A percentile compares a stretch with the other conserved stretches of the same genome.
phyloP scores from a whole-genome alignment of 352 stramenopile genomes.

The Phytophthora quininea region DNA sequence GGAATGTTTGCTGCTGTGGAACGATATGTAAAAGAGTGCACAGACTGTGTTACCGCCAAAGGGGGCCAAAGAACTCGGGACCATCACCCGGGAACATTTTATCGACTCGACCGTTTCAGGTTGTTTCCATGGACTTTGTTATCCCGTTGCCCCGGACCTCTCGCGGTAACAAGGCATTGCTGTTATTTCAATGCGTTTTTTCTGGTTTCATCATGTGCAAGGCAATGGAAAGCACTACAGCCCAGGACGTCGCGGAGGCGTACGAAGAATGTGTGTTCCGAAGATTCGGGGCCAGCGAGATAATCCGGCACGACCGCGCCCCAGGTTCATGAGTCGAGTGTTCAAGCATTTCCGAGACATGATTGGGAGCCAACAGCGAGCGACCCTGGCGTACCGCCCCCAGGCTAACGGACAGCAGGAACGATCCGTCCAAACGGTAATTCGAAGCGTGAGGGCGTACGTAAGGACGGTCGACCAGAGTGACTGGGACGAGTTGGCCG shows the following conservation, averaged over 20 bases:
- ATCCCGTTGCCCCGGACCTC: background rate
- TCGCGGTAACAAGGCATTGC: conserved; percentile 1
- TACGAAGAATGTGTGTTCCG: background rate
- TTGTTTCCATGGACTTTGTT: conserved; percentile 8
- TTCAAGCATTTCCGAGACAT: background rate
- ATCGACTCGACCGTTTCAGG: background rate
- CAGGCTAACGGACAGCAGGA: conserved; percentile 8
- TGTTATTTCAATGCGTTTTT: conserved; percentile 4
- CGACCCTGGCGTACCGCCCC: background rate
- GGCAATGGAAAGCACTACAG: background rate
- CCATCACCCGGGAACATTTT: conserved; percentile 4
- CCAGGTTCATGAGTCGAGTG: background rate
- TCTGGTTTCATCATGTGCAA: conserved; percentile 5
- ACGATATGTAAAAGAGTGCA: background rate
- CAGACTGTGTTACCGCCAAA: background rate
- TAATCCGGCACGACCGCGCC: background rate
- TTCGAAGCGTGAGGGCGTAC: background rate
- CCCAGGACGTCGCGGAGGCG: conserved; percentile 5
- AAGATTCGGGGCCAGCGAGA: background rate
- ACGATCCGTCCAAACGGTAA: background rate
- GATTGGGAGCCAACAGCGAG: background rate
- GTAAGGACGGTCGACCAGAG: background rate
- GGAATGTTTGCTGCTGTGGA: background rate
- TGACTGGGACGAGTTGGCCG: conserved; percentile 2
- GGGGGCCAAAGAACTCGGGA: background rate